These are phyloP conservation scores for Colletotrichum viniferum DNA, from an alignment of 2,329 filamentous ascomycete genomes.

Conservation along the genomic window DNA sequence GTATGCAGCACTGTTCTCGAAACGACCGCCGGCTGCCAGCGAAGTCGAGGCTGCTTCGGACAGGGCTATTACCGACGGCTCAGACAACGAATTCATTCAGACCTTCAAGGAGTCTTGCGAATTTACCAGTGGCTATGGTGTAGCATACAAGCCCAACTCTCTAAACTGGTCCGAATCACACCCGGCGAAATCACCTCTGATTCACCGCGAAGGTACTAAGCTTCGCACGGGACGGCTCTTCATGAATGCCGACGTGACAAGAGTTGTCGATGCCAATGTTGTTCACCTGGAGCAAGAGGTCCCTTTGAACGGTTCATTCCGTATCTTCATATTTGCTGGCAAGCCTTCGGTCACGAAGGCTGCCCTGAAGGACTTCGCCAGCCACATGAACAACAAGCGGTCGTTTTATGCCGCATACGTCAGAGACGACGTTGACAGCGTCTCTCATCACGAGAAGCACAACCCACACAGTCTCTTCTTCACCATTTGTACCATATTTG, in stretches of 20 bases:
- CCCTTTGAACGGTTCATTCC: conserved; percentile 85
- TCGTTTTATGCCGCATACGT: conserved; percentile 77
- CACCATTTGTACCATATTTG: conserved; percentile 78
- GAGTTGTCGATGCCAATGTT: conserved; percentile 86
- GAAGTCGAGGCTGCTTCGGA: conserved; percentile 72
- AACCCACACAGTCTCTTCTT: conserved; percentile 87
- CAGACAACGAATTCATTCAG: conserved; percentile 82
- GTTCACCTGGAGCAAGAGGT: conserved; percentile 91
- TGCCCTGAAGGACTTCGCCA: conserved; percentile 74
- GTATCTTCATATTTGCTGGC: conserved; percentile 87
- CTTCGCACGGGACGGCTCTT: conserved; percentile 78
- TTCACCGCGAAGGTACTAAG: conserved; percentile 69
- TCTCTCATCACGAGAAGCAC: conserved; percentile 80
- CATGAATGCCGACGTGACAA: conserved; percentile 79
- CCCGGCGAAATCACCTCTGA: conserved; percentile 70
- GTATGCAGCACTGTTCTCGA: conserved; percentile 89
- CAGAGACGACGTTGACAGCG: conserved; percentile 62
- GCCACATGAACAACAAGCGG: conserved; percentile 64
- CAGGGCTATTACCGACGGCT: conserved; percentile 28
- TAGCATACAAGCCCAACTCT: conserved; percentile 80
- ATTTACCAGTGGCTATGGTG: conserved; percentile 91
- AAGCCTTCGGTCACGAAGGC: conserved; percentile 59
- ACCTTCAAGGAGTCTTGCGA: conserved; percentile 92
- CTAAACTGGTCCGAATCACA: conserved; percentile 84
- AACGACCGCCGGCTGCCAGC: conserved; percentile 72